Conservation (phyloP, 2,329 filamentous ascomycete species). For the Exutisphaerella laricina region DNA sequence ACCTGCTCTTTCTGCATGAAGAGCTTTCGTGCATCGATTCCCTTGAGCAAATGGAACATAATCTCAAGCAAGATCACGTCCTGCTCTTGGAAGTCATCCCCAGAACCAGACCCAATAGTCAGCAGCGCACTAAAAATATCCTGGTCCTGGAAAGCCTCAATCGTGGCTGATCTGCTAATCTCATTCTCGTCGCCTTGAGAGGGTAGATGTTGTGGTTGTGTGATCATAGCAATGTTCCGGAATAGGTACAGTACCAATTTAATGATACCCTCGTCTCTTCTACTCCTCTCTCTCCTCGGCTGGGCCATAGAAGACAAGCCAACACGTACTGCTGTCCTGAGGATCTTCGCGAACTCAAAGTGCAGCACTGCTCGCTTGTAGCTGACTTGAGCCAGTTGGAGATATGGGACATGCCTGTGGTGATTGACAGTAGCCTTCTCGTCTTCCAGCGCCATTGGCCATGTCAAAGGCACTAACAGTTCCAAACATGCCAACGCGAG, state of each 20-base stretch:
- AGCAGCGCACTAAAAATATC: conserved; percentile 82
- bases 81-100: conserved; percentile 84
- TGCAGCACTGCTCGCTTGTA: conserved; percentile 90
- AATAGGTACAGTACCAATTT: conserved; percentile 85
- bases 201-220: conserved; percentile 63
- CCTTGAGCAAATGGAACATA: conserved; percentile 87
- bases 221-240: conserved; percentile 81
- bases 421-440: conserved; percentile 87
- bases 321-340: conserved; percentile 74
- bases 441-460: conserved; percentile 77
- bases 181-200: conserved; percentile 86
- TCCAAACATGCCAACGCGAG: conserved; percentile 83
- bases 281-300: conserved; percentile 65
- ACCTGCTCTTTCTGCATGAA: conserved; percentile 77
- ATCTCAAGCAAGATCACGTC: conserved; percentile 88
- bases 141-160: conserved; percentile 84
- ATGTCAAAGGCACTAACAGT: conserved; percentile 85
- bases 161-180: conserved; percentile 78
- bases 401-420: conserved; percentile 81
- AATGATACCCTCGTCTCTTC: conserved; percentile 85
- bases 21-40: conserved; percentile 74
- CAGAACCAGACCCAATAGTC: conserved; percentile 85
- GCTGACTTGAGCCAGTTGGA: conserved; percentile 77
- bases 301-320: conserved; percentile 82
- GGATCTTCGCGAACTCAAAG: conserved; percentile 67